Conservation (phyloP, 164 flowering plant species). For the Vitis amurensis region DNA sequence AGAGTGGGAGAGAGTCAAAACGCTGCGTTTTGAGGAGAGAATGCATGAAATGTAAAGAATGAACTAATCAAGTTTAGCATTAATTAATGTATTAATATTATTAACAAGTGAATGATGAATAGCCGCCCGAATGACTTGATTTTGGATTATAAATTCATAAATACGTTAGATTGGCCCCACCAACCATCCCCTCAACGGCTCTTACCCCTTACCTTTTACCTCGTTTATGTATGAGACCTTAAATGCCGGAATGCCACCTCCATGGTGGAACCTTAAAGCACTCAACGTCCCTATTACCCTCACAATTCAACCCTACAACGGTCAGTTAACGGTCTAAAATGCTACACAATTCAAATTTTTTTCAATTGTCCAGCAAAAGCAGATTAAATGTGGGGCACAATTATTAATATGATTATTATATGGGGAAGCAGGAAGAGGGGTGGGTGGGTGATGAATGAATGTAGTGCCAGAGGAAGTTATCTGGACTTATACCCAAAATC, state of each 20-base stretch:
- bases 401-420: not conserved
- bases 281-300: no score
- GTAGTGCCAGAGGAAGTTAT: constrained; percentile 20
- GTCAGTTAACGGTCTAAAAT: no score
- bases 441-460: constrained; percentile 4
- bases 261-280: no score
- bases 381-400: not conserved
- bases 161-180: constrained; percentile 22
- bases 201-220: not conserved
- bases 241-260: no score
- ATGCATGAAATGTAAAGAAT: not conserved
- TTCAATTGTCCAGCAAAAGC: no score
- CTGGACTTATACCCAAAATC: constrained; percentile 15
- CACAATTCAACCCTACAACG: no score
- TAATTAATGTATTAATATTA: no score
- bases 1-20: not conserved
- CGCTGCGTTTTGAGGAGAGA: not conserved
- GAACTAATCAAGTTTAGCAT: not conserved
- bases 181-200: constrained; percentile 6
- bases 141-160: not conserved
- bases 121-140: constrained; percentile 21
- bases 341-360: no score
- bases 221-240: no score
- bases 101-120: not conserved
- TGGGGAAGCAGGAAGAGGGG: not conserved